Base-by-base conservation (phyloP, 192 early-diverging fungal genomes). In the Jimgerdemannia flammicorona region DNA sequence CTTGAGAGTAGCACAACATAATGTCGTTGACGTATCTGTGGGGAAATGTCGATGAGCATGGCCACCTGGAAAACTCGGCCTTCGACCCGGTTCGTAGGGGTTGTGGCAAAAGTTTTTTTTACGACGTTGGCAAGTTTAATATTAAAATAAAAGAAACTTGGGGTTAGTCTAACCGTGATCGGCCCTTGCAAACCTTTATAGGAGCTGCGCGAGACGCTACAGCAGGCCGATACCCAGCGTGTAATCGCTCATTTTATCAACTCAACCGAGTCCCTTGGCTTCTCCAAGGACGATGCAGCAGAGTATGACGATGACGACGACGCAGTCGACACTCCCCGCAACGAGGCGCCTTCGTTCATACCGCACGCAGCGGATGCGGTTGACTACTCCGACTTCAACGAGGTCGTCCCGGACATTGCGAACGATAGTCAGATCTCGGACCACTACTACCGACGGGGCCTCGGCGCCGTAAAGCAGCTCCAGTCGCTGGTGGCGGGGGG, bases 41-140 rank as follows among this genome's bases (percentile, higher is more conserved):
- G 82, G 95, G 95, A 54, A 97, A 97, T 82, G 91, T 97, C 17
- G 95, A 96, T 84, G 91, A 94, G 72, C 86, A 90, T 63, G 95
- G 95, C 65, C 86, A 89, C 63, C 81, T 96, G 8, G 93, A 95
- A 86, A 91, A 72, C 83, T 91, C 4, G 85, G 84, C 67, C 74
- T 85, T 78, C 89, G 82, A 81, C 14, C 20, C n/a, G 39, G 3
- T 3, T 44, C 59, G 14, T 40, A 39, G 19, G 18, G 29, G 39
- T 29, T 17, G 44, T 43, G n/a, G 18, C 64, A 19, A 40, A 44
- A 73, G 64, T 20, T 74, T 78, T 71, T 65, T 81, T 43, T 74
- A 77, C 65, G 74, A 73, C 1, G 40, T 18, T 18, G 64, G 8
- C n/a, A 67, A n/a, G 40, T 11, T 19, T 10, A 14, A 11, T 40